phyloP scores from a whole-genome alignment of 768 basidiomycete genomes.

The Amanita exitialis region DNA sequence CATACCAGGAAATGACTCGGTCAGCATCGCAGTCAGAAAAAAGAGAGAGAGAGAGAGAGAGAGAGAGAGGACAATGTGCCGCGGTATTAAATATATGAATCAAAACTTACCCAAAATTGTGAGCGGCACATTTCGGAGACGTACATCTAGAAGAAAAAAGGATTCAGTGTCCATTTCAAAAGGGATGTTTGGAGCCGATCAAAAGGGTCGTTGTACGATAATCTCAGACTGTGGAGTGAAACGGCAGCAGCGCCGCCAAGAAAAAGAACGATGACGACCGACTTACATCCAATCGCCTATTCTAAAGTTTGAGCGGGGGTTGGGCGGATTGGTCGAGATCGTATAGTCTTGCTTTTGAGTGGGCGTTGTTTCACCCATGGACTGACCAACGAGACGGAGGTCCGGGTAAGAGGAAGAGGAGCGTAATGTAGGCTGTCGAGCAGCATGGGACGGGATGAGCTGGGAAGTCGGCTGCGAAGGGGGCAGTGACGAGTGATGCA shows the following conservation, averaged over 20 bases:
- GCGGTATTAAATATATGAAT: constrained; percentile 5
- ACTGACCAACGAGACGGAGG: constrained; percentile 12
- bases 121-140: constrained; percentile 61
- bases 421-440: constrained; percentile 14
- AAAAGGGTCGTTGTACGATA: neutral
- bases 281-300: constrained; percentile 71
- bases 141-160: constrained; percentile 40
- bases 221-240: constrained; percentile 6
- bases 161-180: constrained; percentile 9
- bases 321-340: constrained; percentile 63
- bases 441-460: constrained; percentile 11
- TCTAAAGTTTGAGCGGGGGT: constrained; percentile 56
- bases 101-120: constrained; percentile 73
- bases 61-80: constrained; percentile 3
- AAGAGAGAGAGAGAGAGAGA: neutral
- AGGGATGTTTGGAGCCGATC: constrained; percentile 9
- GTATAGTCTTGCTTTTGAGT: constrained; percentile 32
- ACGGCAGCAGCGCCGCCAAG: neutral
- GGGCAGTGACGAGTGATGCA: constrained; percentile 12
- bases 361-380: constrained; percentile 11
- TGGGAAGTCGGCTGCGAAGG: constrained; percentile 11
- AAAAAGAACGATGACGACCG: neutral
- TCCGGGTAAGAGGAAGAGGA: constrained; percentile 20
- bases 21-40: constrained; percentile 23
- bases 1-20: constrained; percentile 37